Conservation (phyloP, 306 rosid genomes). For the Erythrophleum fordii region DNA sequence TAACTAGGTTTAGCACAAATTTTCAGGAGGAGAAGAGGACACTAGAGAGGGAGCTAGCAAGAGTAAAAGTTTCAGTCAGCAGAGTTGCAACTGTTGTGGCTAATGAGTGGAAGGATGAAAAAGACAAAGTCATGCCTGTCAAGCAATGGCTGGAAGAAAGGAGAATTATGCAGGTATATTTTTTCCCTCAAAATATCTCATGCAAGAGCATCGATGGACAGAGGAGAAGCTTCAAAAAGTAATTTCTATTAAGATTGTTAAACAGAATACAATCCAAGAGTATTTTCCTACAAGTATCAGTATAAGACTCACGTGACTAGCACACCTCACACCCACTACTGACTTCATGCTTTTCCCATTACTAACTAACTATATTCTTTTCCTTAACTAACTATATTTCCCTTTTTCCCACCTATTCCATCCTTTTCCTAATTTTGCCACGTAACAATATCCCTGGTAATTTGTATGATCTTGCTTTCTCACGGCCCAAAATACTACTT, state of each 20-base stretch:
- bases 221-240: too few relatives aligned
- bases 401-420: too few relatives aligned
- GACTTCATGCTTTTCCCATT: too few relatives aligned
- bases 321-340: too few relatives aligned
- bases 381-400: too few relatives aligned
- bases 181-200: neutral
- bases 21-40: constrained; percentile 90
- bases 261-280: too few relatives aligned
- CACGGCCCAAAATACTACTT: constrained; percentile 1
- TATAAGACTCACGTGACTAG: too few relatives aligned
- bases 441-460: constrained; percentile 11
- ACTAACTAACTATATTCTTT: too few relatives aligned
- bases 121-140: constrained; percentile 91
- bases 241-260: too few relatives aligned
- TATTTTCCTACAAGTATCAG: too few relatives aligned
- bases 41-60: constrained; percentile 88
- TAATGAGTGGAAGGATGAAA: constrained; percentile 97
- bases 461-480: neutral
- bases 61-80: constrained; percentile 80
- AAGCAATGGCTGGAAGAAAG: constrained; percentile 96
- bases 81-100: constrained; percentile 86
- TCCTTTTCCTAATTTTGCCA: too few relatives aligned
- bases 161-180: constrained; percentile 76
- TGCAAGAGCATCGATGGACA: too few relatives aligned
- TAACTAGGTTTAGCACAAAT: constrained; percentile 37